Conservation (phyloP, 1,139 yeast species). For the Geotrichum citri-aurantii region DNA sequence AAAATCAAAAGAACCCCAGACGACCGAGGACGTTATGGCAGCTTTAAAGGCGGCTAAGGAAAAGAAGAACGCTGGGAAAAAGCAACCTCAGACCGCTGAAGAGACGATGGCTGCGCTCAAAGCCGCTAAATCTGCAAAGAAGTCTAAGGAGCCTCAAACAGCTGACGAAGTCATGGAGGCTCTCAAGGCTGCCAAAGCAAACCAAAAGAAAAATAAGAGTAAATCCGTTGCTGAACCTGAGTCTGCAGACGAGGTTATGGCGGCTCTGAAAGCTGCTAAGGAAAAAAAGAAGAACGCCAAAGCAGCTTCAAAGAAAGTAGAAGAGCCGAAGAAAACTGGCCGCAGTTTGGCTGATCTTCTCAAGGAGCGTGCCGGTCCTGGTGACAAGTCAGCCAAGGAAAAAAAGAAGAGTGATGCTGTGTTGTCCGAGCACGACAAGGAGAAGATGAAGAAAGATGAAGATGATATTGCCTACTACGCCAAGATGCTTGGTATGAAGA, state of each 20-base stretch:
- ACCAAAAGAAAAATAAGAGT: constrained; percentile 16
- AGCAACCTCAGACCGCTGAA: constrained; percentile 9
- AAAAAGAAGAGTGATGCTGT: constrained; percentile 14
- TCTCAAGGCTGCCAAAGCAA: constrained; percentile 39
- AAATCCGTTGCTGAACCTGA: constrained; percentile 22
- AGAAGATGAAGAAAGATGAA: constrained; percentile 44
- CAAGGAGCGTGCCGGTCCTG: constrained; percentile 4
- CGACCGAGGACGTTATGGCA: constrained; percentile 35
- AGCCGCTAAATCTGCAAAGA: constrained; percentile 33
- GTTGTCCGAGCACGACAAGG: constrained; percentile 15
- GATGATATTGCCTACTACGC: constrained; percentile 80
- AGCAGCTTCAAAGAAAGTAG: constrained; percentile 13
- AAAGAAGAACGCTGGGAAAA: neutral
- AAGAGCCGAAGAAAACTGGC: constrained; percentile 8
- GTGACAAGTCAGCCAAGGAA: neutral
- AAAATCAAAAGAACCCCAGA: constrained; percentile 16
- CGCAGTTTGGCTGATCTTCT: constrained; percentile 18
- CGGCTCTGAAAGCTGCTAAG: constrained; percentile 42
- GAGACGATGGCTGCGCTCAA: constrained; percentile 42
- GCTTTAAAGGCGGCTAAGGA: constrained; percentile 41
- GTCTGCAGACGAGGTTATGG: constrained; percentile 33
- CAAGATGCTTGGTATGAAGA: constrained; percentile 67
- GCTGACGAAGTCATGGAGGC: constrained; percentile 42
- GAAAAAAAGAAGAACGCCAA: constrained; percentile 24
- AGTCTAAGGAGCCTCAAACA: constrained; percentile 27